Conservation (phyloP, 306 rosid species). For the Quercus wislizeni region DNA sequence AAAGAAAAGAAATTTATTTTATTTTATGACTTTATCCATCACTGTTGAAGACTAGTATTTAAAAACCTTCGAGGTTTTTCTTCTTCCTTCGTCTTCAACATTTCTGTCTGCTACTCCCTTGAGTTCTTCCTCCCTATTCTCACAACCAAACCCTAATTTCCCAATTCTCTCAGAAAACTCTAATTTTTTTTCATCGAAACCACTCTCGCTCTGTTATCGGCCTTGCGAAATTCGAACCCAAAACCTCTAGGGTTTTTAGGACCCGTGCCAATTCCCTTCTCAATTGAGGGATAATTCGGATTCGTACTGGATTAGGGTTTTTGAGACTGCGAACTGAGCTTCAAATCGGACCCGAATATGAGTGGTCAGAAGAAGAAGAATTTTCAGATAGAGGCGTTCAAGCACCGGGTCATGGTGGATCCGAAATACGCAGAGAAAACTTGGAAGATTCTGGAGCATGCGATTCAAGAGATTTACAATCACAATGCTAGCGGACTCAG, state of each 20-base stretch:
- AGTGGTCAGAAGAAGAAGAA: constrained; percentile 36
- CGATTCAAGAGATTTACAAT: constrained; percentile 51
- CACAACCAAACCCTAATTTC: no score
- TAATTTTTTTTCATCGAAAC: no score
- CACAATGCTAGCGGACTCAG: constrained; percentile 58
- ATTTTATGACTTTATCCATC: no score
- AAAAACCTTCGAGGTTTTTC: no score
- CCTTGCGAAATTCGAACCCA: no score
- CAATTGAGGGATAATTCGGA: neutral
- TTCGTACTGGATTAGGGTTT: neutral
- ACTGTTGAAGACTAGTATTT: no score
- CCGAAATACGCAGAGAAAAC: constrained; percentile 55
- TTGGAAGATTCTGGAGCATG: constrained; percentile 52
- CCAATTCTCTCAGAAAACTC: no score
- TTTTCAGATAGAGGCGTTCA: constrained; percentile 44
- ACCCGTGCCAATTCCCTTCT: neutral
- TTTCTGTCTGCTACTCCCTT: no score
- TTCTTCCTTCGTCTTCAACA: no score
- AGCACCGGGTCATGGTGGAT: constrained; percentile 45
- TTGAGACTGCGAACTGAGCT: neutral
- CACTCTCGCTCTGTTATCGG: no score
- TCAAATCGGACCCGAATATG: neutral
- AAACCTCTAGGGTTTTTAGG: neutral
- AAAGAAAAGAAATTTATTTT: no score
- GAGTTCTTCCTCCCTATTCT: no score